Conservation (phyloP, 768 basidiomycete genomes). For the Termitomyces sp. region DNA sequence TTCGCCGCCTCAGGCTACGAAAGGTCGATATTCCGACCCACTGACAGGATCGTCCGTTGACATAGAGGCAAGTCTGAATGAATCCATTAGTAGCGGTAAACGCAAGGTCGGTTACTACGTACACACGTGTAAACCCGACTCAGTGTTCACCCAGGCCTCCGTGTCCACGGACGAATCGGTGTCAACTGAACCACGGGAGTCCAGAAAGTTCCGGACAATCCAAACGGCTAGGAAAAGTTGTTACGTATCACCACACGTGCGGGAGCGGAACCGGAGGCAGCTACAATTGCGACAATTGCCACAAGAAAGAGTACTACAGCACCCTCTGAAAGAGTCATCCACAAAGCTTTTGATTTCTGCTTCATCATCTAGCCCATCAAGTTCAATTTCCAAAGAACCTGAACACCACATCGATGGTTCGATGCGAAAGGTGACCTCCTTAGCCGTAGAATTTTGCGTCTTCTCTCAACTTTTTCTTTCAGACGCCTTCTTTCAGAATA, state of each 20-base stretch:
- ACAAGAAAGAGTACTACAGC: not conserved
- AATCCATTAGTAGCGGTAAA: not conserved
- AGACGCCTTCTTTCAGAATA: not conserved
- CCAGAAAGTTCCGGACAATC: not conserved
- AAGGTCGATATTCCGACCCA: not conserved
- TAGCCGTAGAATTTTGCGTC: not conserved
- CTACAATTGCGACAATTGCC: not conserved
- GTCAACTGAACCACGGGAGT: not conserved
- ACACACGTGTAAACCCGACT: not conserved
- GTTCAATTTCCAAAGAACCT: not conserved
- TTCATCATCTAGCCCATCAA: not conserved
- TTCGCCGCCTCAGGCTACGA: not conserved
- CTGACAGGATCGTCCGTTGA: not conserved
- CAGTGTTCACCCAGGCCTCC: not conserved
- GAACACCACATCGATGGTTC: not conserved
- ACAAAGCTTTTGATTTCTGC: not conserved
- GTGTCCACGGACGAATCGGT: not conserved
- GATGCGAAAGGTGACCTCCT: not conserved
- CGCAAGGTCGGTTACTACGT: not conserved
- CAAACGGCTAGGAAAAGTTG: not conserved
- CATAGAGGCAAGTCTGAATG: not conserved
- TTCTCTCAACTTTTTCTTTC: too few species aligned
- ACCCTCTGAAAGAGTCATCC: not conserved
- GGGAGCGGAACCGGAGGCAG: not conserved
- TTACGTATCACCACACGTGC: not conserved